phyloP scores from a whole-genome alignment of 495 filamentous ascomycete genomes.

The Amorphotheca resinae region DNA sequence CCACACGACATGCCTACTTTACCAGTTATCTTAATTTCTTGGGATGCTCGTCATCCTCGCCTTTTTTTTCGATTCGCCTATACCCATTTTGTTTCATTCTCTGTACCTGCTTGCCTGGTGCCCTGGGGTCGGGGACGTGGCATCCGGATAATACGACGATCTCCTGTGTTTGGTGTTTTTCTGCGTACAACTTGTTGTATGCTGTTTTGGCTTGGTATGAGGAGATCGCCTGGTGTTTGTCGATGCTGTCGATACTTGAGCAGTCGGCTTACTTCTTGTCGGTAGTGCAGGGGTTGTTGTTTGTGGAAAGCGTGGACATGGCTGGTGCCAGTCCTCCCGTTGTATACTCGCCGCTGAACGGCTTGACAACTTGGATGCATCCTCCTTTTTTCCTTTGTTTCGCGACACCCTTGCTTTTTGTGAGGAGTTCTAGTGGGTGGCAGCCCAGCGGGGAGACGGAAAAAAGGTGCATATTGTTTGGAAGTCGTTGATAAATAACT shows the following conservation, averaged over 20 bases:
- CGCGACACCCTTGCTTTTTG: too few species aligned
- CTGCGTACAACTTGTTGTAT: conserved; percentile 3
- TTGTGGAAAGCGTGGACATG: background rate
- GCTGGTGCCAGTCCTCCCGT: conserved; percentile 6
- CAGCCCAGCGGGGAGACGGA: too few species aligned
- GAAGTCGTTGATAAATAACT: too few species aligned
- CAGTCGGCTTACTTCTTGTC: too few species aligned
- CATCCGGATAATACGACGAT: background rate
- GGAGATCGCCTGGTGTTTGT: background rate
- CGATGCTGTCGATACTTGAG: too few species aligned
- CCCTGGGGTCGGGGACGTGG: background rate
- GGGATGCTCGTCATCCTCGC: background rate
- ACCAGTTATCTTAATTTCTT: background rate
- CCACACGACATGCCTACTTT: background rate
- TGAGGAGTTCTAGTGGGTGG: too few species aligned
- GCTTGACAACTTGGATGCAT: conserved; percentile 9
- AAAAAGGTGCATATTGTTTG: too few species aligned
- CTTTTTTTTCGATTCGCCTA: conserved; percentile 10
- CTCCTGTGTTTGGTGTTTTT: conserved; percentile 3
- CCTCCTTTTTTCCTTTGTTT: background rate
- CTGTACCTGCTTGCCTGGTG: background rate
- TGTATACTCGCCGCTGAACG: conserved; percentile 18
- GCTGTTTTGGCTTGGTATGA: conserved; percentile 1
- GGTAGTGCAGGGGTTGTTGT: too few species aligned
- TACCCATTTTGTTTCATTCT: conserved; percentile 8